These are phyloP conservation scores for Botryobasidium botryosum DNA, from an alignment of 768 basidiomycete species.

Conservation along the genomic window DNA sequence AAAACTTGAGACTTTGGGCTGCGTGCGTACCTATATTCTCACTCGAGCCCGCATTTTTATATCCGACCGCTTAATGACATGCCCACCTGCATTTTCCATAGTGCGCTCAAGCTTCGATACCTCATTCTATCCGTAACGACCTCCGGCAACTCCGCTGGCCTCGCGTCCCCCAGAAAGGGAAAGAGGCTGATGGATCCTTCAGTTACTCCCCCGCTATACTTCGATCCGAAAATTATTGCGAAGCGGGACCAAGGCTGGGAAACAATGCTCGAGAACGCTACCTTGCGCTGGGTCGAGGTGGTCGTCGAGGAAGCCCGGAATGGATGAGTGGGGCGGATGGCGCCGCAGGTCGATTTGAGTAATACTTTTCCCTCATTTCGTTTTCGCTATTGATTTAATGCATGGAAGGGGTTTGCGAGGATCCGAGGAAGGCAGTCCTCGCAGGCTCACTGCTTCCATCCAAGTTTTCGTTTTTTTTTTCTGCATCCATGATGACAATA, in stretches of 20 bases:
- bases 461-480: too few relatives aligned
- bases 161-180: not conserved
- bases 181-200: constrained; percentile 24
- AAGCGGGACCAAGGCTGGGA: constrained; percentile 67
- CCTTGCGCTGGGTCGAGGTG: constrained; percentile 48
- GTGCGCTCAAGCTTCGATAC: constrained; percentile 73
- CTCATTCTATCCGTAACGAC: constrained; percentile 23
- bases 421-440: too few relatives aligned
- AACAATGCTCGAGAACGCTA: constrained; percentile 46
- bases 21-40: constrained; percentile 36
- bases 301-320: constrained; percentile 47
- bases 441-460: too few relatives aligned
- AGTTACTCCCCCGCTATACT: constrained; percentile 34
- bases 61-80: not conserved
- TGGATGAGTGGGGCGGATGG: too few relatives aligned
- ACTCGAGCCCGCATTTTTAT: not conserved
- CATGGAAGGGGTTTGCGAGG: too few relatives aligned
- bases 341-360: too few relatives aligned
- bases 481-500: too few relatives aligned
- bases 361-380: too few relatives aligned
- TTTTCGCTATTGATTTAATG: too few relatives aligned
- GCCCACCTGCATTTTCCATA: constrained; percentile 16
- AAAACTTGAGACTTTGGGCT: constrained; percentile 72
- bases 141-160: not conserved
- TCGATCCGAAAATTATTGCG: constrained; percentile 61